These are phyloP conservation scores for Pichia thaimueangensis DNA, from an alignment of 805 yeast species.

Conservation along the genomic window DNA sequence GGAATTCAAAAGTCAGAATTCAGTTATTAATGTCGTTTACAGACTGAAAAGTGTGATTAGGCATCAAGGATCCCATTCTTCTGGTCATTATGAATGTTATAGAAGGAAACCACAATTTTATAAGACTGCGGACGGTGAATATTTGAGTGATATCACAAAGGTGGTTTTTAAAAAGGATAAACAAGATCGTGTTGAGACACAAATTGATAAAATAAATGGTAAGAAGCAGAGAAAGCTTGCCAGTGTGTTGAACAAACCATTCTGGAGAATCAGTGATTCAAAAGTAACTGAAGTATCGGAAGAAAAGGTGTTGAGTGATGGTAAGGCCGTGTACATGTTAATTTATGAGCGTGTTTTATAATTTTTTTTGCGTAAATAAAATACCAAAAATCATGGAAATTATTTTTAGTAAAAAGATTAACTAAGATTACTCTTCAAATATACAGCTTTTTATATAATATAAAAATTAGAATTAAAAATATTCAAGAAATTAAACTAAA, in stretches of 20 bases:
- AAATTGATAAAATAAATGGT: neutral
- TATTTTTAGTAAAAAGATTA: neutral
- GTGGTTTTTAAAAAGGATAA: neutral
- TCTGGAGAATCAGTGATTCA: constrained; percentile 84
- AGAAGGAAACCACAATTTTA: constrained; percentile 64
- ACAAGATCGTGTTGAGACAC: neutral
- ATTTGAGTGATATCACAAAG: constrained; percentile 18
- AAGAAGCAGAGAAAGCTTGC: constrained; percentile 43
- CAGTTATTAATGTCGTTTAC: constrained; percentile 30
- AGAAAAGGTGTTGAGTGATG: constrained; percentile 57
- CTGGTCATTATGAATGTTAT: constrained; percentile 89
- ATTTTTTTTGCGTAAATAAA: neutral
- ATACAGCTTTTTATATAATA: too few species aligned
- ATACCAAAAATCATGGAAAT: too few species aligned
- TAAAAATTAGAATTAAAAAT: too few species aligned
- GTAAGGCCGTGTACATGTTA: constrained; percentile 76
- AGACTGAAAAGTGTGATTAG: constrained; percentile 65
- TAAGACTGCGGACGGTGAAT: constrained; percentile 30
- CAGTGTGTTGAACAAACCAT: constrained; percentile 52
- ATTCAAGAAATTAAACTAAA: too few species aligned
- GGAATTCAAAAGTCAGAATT: constrained; percentile 28
- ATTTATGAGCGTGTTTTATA: constrained; percentile 49
- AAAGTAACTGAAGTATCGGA: constrained; percentile 54
- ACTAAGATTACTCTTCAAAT: too few species aligned
- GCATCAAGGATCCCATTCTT: constrained; percentile 82